Base-by-base conservation (phyloP, 345 rosid species). In the Mallotus nudiflorus region DNA sequence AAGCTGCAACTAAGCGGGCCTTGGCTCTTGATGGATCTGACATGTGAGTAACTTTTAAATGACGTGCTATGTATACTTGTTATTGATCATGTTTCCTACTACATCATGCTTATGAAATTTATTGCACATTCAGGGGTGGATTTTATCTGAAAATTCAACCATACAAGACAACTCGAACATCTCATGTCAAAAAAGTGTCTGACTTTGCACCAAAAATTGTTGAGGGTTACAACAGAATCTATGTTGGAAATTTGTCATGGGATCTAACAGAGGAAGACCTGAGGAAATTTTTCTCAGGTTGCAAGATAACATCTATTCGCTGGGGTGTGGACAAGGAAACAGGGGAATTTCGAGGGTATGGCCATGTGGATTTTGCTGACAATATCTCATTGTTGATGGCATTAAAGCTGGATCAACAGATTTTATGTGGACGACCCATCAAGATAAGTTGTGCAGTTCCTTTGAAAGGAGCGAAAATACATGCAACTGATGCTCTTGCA, bases 381-480 rank as follows among this genome's bases (percentile, higher is more conserved):
- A 85, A 86, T 51, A 73, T 78, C 20, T 90, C 88, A 9, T 73
- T 86, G 65, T 75, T 75, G 1, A 82, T 85, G 87, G 96, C 99
- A 39, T 78, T 95, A 13, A 90, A 89, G 87, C 82, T 92, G 82
- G 91, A 95, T 84, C 93, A 90, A 80, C 85, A 77, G 54, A 68
- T 87, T 73, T 71, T 86, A 16, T 72, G 85, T 12, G 97, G 97
- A 74, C 88, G 97, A 82, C 89, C 97, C 33, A 85, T 86, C 74
- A 95, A 92, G 79, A 85, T 90, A 66, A 89, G 96, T 48, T 88
- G 96, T 75, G 99, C 97, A 42, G 88, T 91, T 66, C 92, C 85
- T 33, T 77, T 77, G 73, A 83, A 81, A 71, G 74, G 56, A 67
- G 81, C 16, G n/a, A 71, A 68, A 44, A 69, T 70, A 11, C 65